Conservation (phyloP, 2,329 filamentous ascomycete genomes). For the Neofusicoccum ribis region DNA sequence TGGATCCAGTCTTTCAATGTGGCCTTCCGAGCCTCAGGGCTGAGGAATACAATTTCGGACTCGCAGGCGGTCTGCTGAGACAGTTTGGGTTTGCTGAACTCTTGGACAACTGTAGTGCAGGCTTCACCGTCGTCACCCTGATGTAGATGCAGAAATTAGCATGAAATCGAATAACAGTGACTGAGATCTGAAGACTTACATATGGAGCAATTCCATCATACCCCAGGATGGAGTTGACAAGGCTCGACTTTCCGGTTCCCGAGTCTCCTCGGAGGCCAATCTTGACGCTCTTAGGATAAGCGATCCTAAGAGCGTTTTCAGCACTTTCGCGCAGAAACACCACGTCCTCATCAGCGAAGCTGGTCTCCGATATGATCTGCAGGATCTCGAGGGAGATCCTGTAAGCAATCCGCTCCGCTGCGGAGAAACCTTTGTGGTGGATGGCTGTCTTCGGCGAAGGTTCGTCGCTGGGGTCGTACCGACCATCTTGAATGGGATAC, state of each 20-base stretch:
- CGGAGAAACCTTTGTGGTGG: neutral
- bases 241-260: neutral
- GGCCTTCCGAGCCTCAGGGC: neutral
- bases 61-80: neutral
- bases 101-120: neutral
- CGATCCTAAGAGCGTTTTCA: too few relatives aligned
- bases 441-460: neutral
- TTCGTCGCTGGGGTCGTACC: neutral
- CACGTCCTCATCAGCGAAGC: neutral
- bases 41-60: neutral
- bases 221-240: neutral
- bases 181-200: neutral
- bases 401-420: neutral
- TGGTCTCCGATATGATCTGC: neutral
- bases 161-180: too few relatives aligned
- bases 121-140: neutral
- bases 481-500: too few relatives aligned
- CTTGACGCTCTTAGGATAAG: too few relatives aligned
- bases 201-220: neutral
- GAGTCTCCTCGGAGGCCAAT: neutral
- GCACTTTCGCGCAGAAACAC: neutral
- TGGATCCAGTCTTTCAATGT: neutral
- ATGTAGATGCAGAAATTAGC: too few relatives aligned
- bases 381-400: neutral
- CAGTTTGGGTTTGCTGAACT: neutral